Evolutionary conservation across 2,329 filamentous ascomycete genomes (phyloP), one percentile per base, ranked within the genome.

Genomic region (Verticillium nubilum): DNA sequence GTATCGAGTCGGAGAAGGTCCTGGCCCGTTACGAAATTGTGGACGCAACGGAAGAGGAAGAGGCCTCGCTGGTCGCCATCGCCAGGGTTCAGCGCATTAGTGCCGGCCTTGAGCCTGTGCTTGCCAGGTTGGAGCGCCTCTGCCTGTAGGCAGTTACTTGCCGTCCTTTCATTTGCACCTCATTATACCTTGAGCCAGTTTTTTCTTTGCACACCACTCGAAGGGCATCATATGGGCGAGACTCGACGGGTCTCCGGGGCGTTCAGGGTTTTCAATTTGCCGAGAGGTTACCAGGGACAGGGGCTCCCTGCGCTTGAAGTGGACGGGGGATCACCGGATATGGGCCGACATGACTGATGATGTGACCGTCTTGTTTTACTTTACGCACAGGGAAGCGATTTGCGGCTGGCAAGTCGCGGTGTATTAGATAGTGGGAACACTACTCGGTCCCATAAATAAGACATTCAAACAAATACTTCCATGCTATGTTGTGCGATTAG

Each of bases 1-100:
- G 81, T 37, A 75, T 90, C 61, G 77, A 82, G 61, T 70, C 82
- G 1, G 86, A 89, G 66, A 93, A 93, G 79, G 74, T 81, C 2
- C 76, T 86, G 54, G 76, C 83, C 15, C 80, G 83, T 55, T 85
- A 84, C 66, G 84, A 89, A 64, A 80, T 92, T n/a, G 76, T 90
- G 29, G 82, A 89, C 59, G 78, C 77, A 27, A 76, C 78, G 1
- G 76, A 82, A 60, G 80, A 83, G 58, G 80, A 81, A 56, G 70
- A 70, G 9, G 66, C 71, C 27, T 77, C 79, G 28, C 70, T 70
- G 9, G 64, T 79, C 23, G 76, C 80, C 42, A 76, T 82, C 72
- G 78, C 75, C 55, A 77, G 80, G 28, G 76, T 85, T 55, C 77
- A 81, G 67, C 77, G 77, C 63, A 76, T 85, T 60, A 76, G 77